Evolutionary conservation across 2,329 filamentous ascomycete species (phyloP).

Genomic region (Pseudocercospora eumusae): DNA sequence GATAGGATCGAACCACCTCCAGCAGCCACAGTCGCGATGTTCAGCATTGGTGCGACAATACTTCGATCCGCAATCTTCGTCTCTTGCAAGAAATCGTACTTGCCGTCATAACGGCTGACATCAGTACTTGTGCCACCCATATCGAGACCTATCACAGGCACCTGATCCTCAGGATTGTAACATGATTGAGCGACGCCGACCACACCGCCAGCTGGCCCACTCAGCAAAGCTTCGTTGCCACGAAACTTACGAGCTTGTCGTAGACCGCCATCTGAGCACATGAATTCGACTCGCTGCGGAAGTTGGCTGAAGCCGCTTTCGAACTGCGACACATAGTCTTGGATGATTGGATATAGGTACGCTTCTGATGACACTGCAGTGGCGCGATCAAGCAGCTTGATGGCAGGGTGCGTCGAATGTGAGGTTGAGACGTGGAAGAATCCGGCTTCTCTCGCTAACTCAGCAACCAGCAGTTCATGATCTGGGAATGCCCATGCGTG

Average conservation of each 20-base stretch:
- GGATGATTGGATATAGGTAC: constrained; percentile 73
- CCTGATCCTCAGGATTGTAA: constrained; percentile 31
- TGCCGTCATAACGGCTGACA: constrained; percentile 39
- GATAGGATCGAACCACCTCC: constrained; percentile 51
- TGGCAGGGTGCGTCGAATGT: constrained; percentile 77
- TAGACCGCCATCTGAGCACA: constrained; percentile 41
- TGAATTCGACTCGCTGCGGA: constrained; percentile 40
- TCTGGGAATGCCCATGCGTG: constrained; percentile 81
- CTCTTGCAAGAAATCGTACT: constrained; percentile 38
- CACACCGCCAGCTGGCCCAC: constrained; percentile 42
- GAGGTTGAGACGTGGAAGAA: constrained; percentile 77
- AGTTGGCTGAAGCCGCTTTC: constrained; percentile 32
- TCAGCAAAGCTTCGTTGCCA: constrained; percentile 38
- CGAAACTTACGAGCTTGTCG: constrained; percentile 34
- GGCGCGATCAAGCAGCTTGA: constrained; percentile 71
- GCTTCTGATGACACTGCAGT: constrained; percentile 64
- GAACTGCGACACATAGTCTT: constrained; percentile 61
- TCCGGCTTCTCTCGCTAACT: constrained; percentile 72
- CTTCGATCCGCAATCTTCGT: constrained; percentile 39
- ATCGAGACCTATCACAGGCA: constrained; percentile 35
- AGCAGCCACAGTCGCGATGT: constrained; percentile 45
- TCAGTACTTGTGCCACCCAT: constrained; percentile 40
- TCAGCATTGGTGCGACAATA: constrained; percentile 38
- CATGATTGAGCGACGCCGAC: constrained; percentile 40
- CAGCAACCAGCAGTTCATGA: constrained; percentile 75